phyloP scores from a whole-genome alignment of 352 stramenopile genomes.

The Phytophthora sansomeana region DNA sequence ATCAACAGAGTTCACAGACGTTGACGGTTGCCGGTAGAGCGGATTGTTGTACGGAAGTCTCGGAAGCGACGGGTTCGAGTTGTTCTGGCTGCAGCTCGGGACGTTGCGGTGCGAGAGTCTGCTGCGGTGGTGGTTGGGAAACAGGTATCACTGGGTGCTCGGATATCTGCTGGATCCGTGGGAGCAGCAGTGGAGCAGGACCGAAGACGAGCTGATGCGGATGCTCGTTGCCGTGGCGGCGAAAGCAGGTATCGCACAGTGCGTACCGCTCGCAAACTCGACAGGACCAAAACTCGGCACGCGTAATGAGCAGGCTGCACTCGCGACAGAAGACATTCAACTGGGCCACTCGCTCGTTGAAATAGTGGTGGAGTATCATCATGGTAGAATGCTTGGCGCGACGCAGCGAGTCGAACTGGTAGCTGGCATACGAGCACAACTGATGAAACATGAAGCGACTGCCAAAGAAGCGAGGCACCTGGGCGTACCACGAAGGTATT shows the following conservation, averaged over 20 bases:
- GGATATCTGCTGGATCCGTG: conserved; percentile 5
- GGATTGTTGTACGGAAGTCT: neutral
- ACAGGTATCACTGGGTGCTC: conserved; percentile 10
- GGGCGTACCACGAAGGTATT: conserved; percentile 59
- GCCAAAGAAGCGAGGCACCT: conserved; percentile 82
- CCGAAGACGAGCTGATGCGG: conserved; percentile 61
- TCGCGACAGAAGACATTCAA: conserved; percentile 81
- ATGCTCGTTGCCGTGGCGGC: conserved; percentile 53
- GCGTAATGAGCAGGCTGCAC: conserved; percentile 82
- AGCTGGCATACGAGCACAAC: conserved; percentile 75
- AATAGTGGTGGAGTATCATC: conserved; percentile 92
- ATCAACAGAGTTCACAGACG: conserved; percentile 33
- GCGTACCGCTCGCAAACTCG: conserved; percentile 58
- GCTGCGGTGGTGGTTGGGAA: conserved; percentile 5
- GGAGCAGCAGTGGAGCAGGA: conserved; percentile 17
- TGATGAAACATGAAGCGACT: conserved; percentile 91
- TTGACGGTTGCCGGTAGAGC: conserved; percentile 20
- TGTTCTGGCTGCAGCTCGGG: neutral
- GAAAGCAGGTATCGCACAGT: conserved; percentile 78
- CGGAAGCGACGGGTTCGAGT: neutral
- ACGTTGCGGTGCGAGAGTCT: conserved; percentile 1
- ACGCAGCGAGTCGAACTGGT: conserved; percentile 90
- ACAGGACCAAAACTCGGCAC: conserved; percentile 76
- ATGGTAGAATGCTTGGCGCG: conserved; percentile 92
- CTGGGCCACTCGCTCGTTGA: conserved; percentile 77